phyloP scores from a whole-genome alignment of 495 filamentous ascomycete species.

The Aspergillus incahuasiensis region DNA sequence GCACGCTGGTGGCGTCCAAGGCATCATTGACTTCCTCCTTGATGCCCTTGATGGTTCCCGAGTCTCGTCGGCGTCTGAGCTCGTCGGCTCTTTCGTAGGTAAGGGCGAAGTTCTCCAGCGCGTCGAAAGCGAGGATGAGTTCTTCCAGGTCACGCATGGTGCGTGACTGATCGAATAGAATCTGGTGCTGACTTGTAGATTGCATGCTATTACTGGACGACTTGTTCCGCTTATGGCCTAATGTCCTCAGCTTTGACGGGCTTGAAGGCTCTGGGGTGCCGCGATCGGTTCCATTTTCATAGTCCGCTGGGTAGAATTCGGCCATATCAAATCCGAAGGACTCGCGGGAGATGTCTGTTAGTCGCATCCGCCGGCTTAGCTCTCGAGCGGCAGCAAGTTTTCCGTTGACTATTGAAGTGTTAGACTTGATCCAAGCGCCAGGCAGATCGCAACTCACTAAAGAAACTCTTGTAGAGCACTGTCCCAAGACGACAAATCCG shows the following conservation, averaged over 20 bases:
- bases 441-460: conserved; percentile 23
- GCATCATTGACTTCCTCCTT: conserved; percentile 28
- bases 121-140: conserved; percentile 60
- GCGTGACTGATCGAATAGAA: conserved; percentile 50
- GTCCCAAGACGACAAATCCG: conserved; percentile 65
- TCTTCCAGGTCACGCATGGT: conserved; percentile 71
- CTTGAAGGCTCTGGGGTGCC: conserved; percentile 26
- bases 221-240: conserved; percentile 19
- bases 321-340: conserved; percentile 39
- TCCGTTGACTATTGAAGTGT: conserved; percentile 21
- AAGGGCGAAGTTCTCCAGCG: conserved; percentile 55
- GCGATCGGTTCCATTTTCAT: conserved; percentile 21
- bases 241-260: conserved; percentile 29
- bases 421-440: conserved; percentile 1
- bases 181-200: conserved; percentile 11
- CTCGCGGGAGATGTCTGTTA: conserved; percentile 39
- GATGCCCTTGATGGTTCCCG: conserved; percentile 32
- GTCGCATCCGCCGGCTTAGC: conserved; percentile 45
- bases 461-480: conserved; percentile 60
- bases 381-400: conserved; percentile 63
- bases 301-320: conserved; percentile 23
- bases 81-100: conserved; percentile 43
- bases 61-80: conserved; percentile 32
- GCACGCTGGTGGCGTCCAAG: conserved; percentile 28
- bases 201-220: conserved; percentile 16